These are phyloP conservation scores for Tephrocybe sp. DNA, from an alignment of 768 basidiomycete genomes.

Conservation along the genomic window DNA sequence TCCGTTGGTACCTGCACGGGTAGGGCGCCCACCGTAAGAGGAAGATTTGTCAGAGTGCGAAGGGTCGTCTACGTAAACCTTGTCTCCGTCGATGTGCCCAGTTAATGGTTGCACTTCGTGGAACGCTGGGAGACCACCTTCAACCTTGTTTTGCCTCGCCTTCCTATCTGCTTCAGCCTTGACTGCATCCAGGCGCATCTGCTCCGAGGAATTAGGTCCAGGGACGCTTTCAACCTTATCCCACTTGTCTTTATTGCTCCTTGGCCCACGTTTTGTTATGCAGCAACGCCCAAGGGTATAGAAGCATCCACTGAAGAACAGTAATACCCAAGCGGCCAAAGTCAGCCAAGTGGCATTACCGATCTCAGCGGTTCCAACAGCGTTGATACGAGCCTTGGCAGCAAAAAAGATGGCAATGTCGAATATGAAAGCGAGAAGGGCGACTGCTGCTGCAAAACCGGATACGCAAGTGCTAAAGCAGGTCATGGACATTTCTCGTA, in stretches of 20 bases:
- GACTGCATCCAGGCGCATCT: slow-evolving; percentile 79
- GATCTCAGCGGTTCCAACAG: slow-evolving; percentile 74
- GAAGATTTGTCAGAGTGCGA: slow-evolving; percentile 25
- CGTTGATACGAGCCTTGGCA: slow-evolving; percentile 81
- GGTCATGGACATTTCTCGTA: slow-evolving; percentile 83
- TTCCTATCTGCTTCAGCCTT: slow-evolving; percentile 87
- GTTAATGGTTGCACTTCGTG: slow-evolving; percentile 74
- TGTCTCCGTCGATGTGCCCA: slow-evolving; percentile 54
- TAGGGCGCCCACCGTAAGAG: slow-evolving; percentile 30
- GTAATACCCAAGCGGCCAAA: slow-evolving; percentile 78
- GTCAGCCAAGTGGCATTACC: slow-evolving; percentile 94
- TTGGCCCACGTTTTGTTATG: slow-evolving; percentile 52
- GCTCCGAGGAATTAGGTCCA: slow-evolving; percentile 48
- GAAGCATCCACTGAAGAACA: slow-evolving; percentile 92
- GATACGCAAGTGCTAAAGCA: slow-evolving; percentile 83
- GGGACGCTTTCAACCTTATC: slow-evolving; percentile 33
- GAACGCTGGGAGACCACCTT: slow-evolving; percentile 76
- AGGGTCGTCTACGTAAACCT: slow-evolving; percentile 55
- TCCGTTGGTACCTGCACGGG: slow-evolving; percentile 35
- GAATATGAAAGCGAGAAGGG: slow-evolving; percentile 89
- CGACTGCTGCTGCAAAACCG: slow-evolving; percentile 75
- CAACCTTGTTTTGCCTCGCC: slow-evolving; percentile 56
- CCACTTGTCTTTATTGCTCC: slow-evolving; percentile 38
- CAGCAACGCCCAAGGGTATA: slow-evolving; percentile 86
- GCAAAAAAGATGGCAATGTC: slow-evolving; percentile 91